Base-by-base conservation (phyloP, 148 eudicot genomes). In the Selenicereus undatus region DNA sequence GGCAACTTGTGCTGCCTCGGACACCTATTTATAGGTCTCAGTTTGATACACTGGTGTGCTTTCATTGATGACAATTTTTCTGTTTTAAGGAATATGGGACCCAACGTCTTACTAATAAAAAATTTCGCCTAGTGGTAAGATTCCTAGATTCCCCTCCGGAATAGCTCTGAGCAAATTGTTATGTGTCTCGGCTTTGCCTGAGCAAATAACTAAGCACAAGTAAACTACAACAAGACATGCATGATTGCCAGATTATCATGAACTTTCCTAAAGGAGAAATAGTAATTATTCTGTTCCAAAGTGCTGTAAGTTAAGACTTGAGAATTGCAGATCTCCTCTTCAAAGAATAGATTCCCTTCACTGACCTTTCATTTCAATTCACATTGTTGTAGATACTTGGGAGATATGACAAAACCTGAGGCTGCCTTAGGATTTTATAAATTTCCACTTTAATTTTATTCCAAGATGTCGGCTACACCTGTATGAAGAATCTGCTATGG, bases 21-120 rank as follows among this genome's bases (percentile, higher is more conserved):
- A 27, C 73, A 68, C 39, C 79, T 81, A 84, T 81, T 69, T 84
- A 84, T 81, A 84, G 79, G 42, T 16, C 85, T 75, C 48, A 51
- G n/a, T 78, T 68, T 65, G 26, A 22, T 71, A 45, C 14, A 27
- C 35, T 17, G 26, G 11, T 32, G 32, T 32, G 32, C 1, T 32
- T 32, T 32, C 32, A 32, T 32, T 32, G 69, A 56, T 74, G 21
- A 24, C 21, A 74, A 18, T 18, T 32, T 22, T 35, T 68, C 79
- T 74, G 32, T 43, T 83, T 79, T 5, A 51, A 29, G 78, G 82
- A 74, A 66, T 83, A 74, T 69, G 24, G 56, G 71, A 83, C 69
- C 27, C 36, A 8, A 62, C 39, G 22, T 83, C 30, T 24, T 13
- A 3, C 10, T 26, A 24, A 60, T 56, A 5, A 29, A 60, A 72